Conservation (phyloP, 306 rosid species). For the Heteromeles arbutifolia region DNA sequence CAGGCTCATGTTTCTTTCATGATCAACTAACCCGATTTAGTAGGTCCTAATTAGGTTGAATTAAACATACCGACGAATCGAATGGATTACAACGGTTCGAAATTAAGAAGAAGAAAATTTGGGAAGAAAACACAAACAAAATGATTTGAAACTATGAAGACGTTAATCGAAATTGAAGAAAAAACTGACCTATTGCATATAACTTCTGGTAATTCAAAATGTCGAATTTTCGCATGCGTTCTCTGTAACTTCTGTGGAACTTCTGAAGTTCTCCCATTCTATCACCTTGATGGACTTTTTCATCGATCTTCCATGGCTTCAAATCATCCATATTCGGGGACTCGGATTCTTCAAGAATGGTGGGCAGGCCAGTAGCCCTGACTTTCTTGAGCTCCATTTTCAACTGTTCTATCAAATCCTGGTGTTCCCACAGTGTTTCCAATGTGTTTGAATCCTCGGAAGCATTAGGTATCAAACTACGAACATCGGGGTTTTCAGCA, state of each 20-base stretch:
- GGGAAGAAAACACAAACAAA: background rate
- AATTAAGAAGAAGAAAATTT: no score
- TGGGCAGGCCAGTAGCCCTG: constrained; percentile 73
- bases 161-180: background rate
- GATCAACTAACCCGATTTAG: constrained; percentile 44
- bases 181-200: constrained; percentile 76
- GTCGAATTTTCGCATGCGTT: constrained; percentile 89
- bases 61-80: constrained; percentile 18
- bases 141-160: background rate
- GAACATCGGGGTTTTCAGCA: constrained; percentile 12
- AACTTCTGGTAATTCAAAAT: constrained; percentile 95
- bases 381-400: constrained; percentile 87
- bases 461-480: constrained; percentile 14
- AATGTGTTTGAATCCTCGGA: constrained; percentile 52
- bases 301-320: constrained; percentile 96
- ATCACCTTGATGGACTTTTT: constrained; percentile 46
- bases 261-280: constrained; percentile 63
- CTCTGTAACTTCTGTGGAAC: constrained; percentile 76
- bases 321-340: constrained; percentile 73
- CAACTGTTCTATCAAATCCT: constrained; percentile 78
- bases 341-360: constrained; percentile 88
- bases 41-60: constrained; percentile 34
- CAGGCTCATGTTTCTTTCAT: constrained; percentile 25
- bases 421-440: constrained; percentile 89
- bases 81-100: constrained; percentile 10